A percentile compares a stretch with the other conserved stretches of the same genome.
Conservation (phyloP, 257 asterid genomes). For the Parsonsia alboflavescens region DNA sequence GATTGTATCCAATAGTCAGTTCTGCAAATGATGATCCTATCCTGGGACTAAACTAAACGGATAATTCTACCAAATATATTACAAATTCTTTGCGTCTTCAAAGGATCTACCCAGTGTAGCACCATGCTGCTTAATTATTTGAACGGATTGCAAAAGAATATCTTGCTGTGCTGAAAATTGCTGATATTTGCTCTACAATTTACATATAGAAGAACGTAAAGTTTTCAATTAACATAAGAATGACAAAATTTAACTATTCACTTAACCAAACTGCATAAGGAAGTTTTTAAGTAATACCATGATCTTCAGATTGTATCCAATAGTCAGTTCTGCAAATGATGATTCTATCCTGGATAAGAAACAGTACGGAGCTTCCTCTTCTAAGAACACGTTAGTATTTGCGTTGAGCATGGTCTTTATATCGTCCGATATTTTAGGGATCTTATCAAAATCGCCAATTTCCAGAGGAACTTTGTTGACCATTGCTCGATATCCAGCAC, state of each 20-base stretch:
- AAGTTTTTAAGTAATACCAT: constrained; percentile 33
- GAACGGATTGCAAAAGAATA: constrained; percentile 65
- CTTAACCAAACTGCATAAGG: not conserved
- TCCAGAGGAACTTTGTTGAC: constrained; percentile 52
- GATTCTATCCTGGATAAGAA: constrained; percentile 63
- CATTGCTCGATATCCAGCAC: constrained; percentile 69
- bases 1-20: constrained; percentile 83
- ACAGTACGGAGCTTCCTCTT: constrained; percentile 81
- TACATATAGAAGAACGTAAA: not conserved
- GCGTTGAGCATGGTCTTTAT: constrained; percentile 70
- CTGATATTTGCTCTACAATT: constrained; percentile 53
- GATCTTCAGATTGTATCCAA: constrained; percentile 78
- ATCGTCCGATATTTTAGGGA: constrained; percentile 64
- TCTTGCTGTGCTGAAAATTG: constrained; percentile 48
- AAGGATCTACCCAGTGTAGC: constrained; percentile 51
- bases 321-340: constrained; percentile 66
- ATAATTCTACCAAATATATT: not conserved
- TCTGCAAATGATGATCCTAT: constrained; percentile 69
- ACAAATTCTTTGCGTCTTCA: constrained; percentile 7
- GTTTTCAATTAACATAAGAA: not conserved
- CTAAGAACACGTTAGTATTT: constrained; percentile 68
- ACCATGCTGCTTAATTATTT: constrained; percentile 66
- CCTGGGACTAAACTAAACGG: too few species aligned
- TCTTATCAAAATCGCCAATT: constrained; percentile 58
- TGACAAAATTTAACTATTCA: not conserved